These are phyloP conservation scores for Cenchrus fungigraminus DNA, from an alignment of 176 grass and related monocot genomes.

Conservation along the genomic window DNA sequence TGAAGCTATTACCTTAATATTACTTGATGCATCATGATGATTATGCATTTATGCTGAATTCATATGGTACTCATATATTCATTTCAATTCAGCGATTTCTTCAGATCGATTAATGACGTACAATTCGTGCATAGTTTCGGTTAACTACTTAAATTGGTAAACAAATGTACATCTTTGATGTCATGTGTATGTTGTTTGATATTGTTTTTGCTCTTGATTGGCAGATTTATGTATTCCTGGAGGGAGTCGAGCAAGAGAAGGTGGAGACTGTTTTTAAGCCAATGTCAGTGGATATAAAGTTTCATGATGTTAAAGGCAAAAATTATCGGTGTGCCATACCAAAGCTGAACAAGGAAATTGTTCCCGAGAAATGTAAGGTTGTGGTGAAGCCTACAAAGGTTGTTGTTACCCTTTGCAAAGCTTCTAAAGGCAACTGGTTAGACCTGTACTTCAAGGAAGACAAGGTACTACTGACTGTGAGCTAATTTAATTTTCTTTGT, in stretches of 20 bases:
- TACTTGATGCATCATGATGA: not conserved
- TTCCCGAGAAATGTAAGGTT: slow-evolving; percentile 83
- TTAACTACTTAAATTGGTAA: not conserved
- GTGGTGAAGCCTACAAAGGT: slow-evolving; percentile 84
- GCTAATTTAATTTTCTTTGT: not conserved
- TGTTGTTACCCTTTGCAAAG: slow-evolving; percentile 70
- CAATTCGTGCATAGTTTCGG: not conserved
- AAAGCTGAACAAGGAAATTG: slow-evolving; percentile 88
- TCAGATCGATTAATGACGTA: not conserved
- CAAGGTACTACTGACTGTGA: slow-evolving; percentile 64
- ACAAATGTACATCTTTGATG: not conserved
- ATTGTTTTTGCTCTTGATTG: slow-evolving; percentile 35
- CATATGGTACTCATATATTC: not conserved
- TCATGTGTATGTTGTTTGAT: not conserved
- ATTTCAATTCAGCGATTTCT: not conserved
- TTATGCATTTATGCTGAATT: not conserved
- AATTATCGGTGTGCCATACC: slow-evolving; percentile 82
- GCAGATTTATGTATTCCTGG: slow-evolving; percentile 76
- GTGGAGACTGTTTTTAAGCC: slow-evolving; percentile 64
- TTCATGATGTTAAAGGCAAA: slow-evolving; percentile 85
- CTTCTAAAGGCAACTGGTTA: slow-evolving; percentile 82
- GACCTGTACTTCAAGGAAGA: slow-evolving; percentile 85
- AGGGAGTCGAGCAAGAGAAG: slow-evolving; percentile 74
- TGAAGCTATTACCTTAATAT: not conserved
- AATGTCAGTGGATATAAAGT: slow-evolving; percentile 74